phyloP scores from a whole-genome alignment of 768 basidiomycete species.

The Suillus bovinus region DNA sequence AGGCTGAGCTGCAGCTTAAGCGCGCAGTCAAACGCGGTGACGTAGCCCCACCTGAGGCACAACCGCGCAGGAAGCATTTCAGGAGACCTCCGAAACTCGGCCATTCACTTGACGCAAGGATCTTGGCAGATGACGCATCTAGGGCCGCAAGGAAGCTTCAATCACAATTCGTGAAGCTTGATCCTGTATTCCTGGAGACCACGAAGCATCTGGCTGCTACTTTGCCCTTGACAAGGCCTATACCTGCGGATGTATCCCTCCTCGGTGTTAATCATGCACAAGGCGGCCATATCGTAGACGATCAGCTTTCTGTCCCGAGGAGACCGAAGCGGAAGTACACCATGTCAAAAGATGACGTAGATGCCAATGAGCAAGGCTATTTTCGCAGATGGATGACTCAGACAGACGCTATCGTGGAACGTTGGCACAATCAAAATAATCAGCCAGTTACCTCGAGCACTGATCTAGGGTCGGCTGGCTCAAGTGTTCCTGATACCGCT shows the following conservation, averaged over 20 bases:
- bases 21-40: constrained; percentile 87
- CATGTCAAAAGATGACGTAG: constrained; percentile 86
- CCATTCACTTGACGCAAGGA: constrained; percentile 11
- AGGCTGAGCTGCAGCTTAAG: constrained; percentile 71
- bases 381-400: constrained; percentile 78
- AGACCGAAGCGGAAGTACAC: constrained; percentile 88
- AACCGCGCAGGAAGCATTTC: constrained; percentile 24
- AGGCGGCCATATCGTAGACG: background rate
- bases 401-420: constrained; percentile 56
- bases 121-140: constrained; percentile 33
- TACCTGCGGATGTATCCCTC: constrained; percentile 42
- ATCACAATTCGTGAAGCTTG: constrained; percentile 67
- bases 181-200: constrained; percentile 57
- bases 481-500: constrained; percentile 9
- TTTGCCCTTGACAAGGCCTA: constrained; percentile 56
- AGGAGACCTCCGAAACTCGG: constrained; percentile 7
- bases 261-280: constrained; percentile 29
- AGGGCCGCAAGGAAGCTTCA: constrained; percentile 55
- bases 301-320: constrained; percentile 42
- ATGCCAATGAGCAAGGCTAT: constrained; percentile 83
- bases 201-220: constrained; percentile 57
- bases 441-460: constrained; percentile 3
- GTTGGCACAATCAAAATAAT: constrained; percentile 44
- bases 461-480: constrained; percentile 10
- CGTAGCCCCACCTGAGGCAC: constrained; percentile 37